Conservation (phyloP, 164 flowering plant species). For the Cinnamomum micranthum region DNA sequence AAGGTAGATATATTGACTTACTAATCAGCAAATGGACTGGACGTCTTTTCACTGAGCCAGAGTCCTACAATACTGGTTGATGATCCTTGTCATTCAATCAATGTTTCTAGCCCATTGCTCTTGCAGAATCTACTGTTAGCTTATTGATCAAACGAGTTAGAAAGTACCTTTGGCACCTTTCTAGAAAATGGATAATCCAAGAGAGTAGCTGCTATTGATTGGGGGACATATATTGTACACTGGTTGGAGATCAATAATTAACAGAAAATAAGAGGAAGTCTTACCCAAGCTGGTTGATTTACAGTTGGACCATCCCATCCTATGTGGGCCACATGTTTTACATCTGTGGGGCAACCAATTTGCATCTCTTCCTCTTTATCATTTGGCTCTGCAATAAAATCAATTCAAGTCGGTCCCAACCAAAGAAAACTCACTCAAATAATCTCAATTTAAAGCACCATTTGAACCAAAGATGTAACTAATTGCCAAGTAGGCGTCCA, state of each 20-base stretch:
- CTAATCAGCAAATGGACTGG: no score
- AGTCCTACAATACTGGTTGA: background rate
- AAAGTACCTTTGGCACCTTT: background rate
- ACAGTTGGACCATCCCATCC: conserved; percentile 75
- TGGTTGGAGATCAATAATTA: background rate
- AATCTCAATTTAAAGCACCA: background rate
- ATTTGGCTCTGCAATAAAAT: conserved; percentile 8
- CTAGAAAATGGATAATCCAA: background rate
- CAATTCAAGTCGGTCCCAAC: background rate
- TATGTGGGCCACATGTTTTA: conserved; percentile 88
- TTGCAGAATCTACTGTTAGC: no score
- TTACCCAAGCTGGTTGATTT: conserved; percentile 71
- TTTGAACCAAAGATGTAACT: background rate
- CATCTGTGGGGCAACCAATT: conserved; percentile 83
- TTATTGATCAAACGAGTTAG: background rate
- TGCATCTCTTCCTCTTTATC: conserved; percentile 66
- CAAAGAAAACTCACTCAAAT: background rate
- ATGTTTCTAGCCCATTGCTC: background rate
- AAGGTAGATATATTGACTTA: no score
- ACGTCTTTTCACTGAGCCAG: background rate
- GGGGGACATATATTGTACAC: background rate
- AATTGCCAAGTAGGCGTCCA: no score
- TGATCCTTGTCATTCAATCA: background rate
- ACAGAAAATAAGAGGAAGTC: background rate
- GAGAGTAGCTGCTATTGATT: background rate